Evolutionary conservation across 108 stramenopile species (phyloP), one percentile per base, ranked within the genome.

Genomic region (Chaetoceros tenuissimus): DNA sequence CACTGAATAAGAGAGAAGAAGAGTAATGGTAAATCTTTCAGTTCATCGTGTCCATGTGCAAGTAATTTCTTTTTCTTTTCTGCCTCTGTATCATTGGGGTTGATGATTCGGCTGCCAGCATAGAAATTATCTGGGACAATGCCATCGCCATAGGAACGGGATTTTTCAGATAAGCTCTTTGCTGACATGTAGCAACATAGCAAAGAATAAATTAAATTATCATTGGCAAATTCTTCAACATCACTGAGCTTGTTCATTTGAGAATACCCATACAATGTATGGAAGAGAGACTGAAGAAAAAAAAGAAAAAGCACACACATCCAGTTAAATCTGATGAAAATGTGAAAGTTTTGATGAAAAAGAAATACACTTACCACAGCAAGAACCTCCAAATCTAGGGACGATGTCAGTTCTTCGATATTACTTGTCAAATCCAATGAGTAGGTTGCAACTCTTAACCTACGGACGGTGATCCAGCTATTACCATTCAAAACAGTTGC

Each of bases 311-410:
- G 49, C 10, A 51, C 5, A 51, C 49, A 45, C 17, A 45, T 18
- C 17, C 44, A 45, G 44, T 17, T 18, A 45, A 45, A 18, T 17
- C 18, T 45, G 44, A 18, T 45, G 18, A 18, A 17, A 17, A 45
- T 45, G 18, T n/a, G 44, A 18, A 45, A 45, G 17, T n/a, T n/a
- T n/a, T n/a, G n/a, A n/a, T n/a, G 10, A 26, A 10, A 51, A 16
- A 51, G 16, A 10, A 5, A 51, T 10, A 51, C 5, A 51, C 49
- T 26, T 26, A 51, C 49, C 22, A 63, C 44, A 0, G 75, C 62
- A 19, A 82, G 44, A 16, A 69, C 81, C 49, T 82, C 81, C 16
- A 69, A 62, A 44, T 82, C 81, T 25, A 82, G 10, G 13, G 60
- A 28, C 25, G 66, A 51, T 30, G 63, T 76, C 3, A 82, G 22